Evolutionary conservation across 768 basidiomycete species (phyloP), one percentile per base, ranked within the genome.

Genomic region (Trametes cinnabarina): DNA sequence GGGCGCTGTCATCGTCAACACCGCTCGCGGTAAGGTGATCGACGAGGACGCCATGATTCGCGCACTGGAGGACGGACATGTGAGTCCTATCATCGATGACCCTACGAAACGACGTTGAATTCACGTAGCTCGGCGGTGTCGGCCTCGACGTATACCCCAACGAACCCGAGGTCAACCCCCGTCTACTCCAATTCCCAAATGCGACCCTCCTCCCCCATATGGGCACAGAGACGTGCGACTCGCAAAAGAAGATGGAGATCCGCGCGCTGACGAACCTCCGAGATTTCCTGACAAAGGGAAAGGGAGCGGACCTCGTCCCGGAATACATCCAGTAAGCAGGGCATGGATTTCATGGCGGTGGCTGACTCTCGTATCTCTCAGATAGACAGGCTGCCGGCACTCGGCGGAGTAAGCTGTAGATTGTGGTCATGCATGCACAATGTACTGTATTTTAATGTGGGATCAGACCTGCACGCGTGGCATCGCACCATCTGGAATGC

Each of bases 121-220:
- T n/a, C n/a, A n/a, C n/a, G 17, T 39, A 92, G 92, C 79, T 94
- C 58, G 82, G 79, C 35, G 86, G 86, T 2, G 89, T 89, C 19
- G 93, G 93, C 14, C 76, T 95, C 35, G 92, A 95, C 64, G 93
- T 94, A 22, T 94, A 79, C 71, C 91, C 92, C 10, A 79, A 94
- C 72, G 92, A 94, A 67, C 93, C 94, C 1, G 70, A 80, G 44
- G 84, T 93, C 40, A 88, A 93, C 65, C 87, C 90, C 4, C 82
- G 86, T 26, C 74, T 96, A 32, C 77, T 94, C 54, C 81, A 82
- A n/a, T 90, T 92, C 72, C 85, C 88, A 9, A 85, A 93, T 61
- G 86, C 92, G 61, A 88, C 88, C 28, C 77, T 98, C 9, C 79
- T 98, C 19, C 95, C 94, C 0, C 95, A 96, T 71, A 87, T 96